Conservation (phyloP, 2,329 filamentous ascomycete genomes). For the Colletotrichum eremochloae region DNA sequence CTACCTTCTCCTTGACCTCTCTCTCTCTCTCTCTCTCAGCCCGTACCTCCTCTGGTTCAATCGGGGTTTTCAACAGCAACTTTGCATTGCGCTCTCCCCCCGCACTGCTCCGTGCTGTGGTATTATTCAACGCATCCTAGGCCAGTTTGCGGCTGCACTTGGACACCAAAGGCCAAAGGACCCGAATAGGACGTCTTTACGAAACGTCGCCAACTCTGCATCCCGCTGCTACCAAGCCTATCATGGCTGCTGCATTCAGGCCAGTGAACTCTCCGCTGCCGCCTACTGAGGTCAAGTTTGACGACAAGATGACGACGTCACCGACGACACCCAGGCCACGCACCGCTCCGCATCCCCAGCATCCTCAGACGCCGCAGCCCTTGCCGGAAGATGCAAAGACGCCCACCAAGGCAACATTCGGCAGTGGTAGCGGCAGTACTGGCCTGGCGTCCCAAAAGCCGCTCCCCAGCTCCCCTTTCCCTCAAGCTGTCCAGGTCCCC, state of each 20-base stretch:
- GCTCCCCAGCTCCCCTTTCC: slow-evolving; percentile 66
- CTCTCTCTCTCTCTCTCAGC: neutral
- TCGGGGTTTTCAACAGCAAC: neutral
- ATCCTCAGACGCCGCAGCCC: slow-evolving; percentile 24
- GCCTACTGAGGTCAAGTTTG: slow-evolving; percentile 49
- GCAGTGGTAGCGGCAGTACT: slow-evolving; percentile 46
- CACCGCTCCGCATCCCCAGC: slow-evolving; percentile 50
- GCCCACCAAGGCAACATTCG: slow-evolving; percentile 72
- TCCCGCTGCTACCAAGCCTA: slow-evolving; percentile 15
- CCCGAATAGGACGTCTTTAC: slow-evolving; percentile 36
- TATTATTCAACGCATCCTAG: slow-evolving; percentile 27
- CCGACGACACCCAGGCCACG: slow-evolving; percentile 53
- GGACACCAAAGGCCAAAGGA: slow-evolving; percentile 43
- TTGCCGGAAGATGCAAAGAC: slow-evolving; percentile 67
- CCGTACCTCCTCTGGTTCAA: slow-evolving; percentile 4
- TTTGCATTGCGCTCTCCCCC: slow-evolving; percentile 23
- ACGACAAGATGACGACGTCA: slow-evolving; percentile 55
- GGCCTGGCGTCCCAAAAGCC: slow-evolving; percentile 63
- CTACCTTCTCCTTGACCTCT: neutral
- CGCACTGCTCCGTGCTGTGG: slow-evolving; percentile 7
- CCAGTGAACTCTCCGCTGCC: slow-evolving; percentile 61
- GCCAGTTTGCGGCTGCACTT: slow-evolving; percentile 23
- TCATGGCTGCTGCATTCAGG: slow-evolving; percentile 64
- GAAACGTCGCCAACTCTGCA: slow-evolving; percentile 10
- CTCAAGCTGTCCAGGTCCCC: slow-evolving; percentile 62